Percentiles rank a stretch among this genome's conserved stretches.
These are phyloP conservation scores for Thraustochytrium striatum DNA, from an alignment of 352 stramenopile genomes.

Conservation along the genomic window DNA sequence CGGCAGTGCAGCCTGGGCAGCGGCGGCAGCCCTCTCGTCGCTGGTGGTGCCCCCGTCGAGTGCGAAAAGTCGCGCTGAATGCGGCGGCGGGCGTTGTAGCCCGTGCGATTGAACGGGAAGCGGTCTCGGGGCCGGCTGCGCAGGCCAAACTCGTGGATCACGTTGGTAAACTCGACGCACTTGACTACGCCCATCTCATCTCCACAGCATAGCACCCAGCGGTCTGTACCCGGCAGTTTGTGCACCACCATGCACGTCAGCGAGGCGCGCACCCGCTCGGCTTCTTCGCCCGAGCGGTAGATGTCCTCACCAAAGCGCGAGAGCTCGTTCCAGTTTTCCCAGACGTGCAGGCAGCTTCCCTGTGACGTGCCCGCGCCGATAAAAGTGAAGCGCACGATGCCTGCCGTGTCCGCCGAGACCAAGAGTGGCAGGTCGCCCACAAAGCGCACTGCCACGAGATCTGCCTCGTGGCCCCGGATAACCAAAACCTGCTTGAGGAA, in stretches of 20 bases:
- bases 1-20: neutral
- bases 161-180: neutral
- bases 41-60: neutral
- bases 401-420: constrained; percentile 2
- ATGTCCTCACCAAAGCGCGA: neutral
- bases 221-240: neutral
- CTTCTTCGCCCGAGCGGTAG: neutral
- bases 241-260: constrained; percentile 5
- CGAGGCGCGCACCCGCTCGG: neutral
- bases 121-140: neutral
- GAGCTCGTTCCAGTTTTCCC: constrained; percentile 38
- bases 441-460: constrained; percentile 33
- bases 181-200: constrained; percentile 43
- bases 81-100: constrained; percentile 27
- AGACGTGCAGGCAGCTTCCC: constrained; percentile 1
- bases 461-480: neutral
- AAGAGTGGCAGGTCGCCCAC: constrained; percentile 5
- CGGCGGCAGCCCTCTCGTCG: neutral
- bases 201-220: constrained; percentile 4
- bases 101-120: constrained; percentile 9
- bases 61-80: constrained; percentile 8
- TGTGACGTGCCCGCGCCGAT: neutral
- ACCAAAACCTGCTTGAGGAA: constrained; percentile 32
- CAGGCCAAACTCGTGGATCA: neutral
- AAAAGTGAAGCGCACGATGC: constrained; percentile 20